Base-by-base conservation (phyloP, 1,139 yeast species). In the Protomyces lactucae-debilis region DNA sequence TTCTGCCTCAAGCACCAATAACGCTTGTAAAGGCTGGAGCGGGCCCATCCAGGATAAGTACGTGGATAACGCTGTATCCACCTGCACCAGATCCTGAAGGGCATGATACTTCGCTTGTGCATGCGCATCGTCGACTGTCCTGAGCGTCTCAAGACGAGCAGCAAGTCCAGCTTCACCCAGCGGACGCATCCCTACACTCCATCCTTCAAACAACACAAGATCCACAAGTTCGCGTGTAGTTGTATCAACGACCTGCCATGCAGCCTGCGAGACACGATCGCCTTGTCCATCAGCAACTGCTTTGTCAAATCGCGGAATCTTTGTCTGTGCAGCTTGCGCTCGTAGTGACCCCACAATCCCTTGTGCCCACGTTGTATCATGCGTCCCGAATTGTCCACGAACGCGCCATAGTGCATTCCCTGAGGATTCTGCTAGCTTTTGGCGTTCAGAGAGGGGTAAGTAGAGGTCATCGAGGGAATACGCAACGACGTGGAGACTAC, bases 381-480 rank as follows among this genome's bases (percentile, higher is more conserved):
- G 99, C 0, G 99, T 92, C 0, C 98, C 98, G 0, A 98, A 98
- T 37, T 89, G 79, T 0, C 99, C 99, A 53, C 63, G 52, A 23
- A 51, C 43, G 9, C 39, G 52, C 63, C 63, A 59, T 12, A 59
- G 35, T 2, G 35, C 23, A 39, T 59, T 59, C 3, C 53, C 57
- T 18, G 52, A 68, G 12, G 68, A 67, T 2, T 69, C 55, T 3
- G 82, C 81, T 40, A 90, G 70, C 45, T 70, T 68, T 14, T 67
- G 68, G 72, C 89, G 97, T 23, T 85, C 85, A 3, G 72, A 73
- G 71, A 83, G 85, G 0, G 89, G 83, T 48, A 89, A 76, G 73
- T 93, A 93, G 66, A 90, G 82, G 74, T 93, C 99, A 76, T 93
- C 99, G 73, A 91, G 82, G 69, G 95, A 91, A 61, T 88, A 78